A percentile compares a stretch with the other conserved stretches of the same genome.
Evolutionary conservation across 1,139 yeast species (phyloP).

Genomic region (Scheffersomyces titani): DNA sequence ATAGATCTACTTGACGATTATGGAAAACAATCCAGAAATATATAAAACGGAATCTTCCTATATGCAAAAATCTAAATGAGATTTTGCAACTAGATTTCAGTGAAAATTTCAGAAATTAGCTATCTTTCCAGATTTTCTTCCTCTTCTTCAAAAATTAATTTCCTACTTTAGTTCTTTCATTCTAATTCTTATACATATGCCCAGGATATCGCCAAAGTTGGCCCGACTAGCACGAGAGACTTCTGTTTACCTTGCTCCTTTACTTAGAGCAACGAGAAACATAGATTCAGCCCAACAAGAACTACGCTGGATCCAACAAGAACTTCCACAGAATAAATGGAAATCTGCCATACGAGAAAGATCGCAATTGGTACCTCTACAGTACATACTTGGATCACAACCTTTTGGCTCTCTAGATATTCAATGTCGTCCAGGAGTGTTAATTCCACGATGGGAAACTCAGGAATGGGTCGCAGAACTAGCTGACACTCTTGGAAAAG

Average conservation of each 20-base stretch:
- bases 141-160: too few species aligned
- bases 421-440: conserved; percentile 60
- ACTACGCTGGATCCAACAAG: conserved; percentile 42
- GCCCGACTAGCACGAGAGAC: conserved; percentile 27
- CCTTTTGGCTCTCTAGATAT: conserved; percentile 79
- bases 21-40: too few species aligned
- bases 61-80: too few species aligned
- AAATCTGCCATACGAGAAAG: conserved; percentile 37
- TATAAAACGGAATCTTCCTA: too few species aligned
- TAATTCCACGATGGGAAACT: conserved; percentile 95
- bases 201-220: conserved; percentile 31
- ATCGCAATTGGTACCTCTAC: conserved; percentile 62
- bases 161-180: background rate
- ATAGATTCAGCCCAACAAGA: conserved; percentile 37
- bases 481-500: conserved; percentile 11
- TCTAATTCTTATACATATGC: conserved; percentile 18
- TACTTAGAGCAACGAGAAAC: conserved; percentile 31
- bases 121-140: too few species aligned
- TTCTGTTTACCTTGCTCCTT: conserved; percentile 33
- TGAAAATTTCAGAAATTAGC: too few species aligned
- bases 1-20: too few species aligned
- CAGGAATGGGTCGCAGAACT: conserved; percentile 79
- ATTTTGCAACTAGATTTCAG: too few species aligned
- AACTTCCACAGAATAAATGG: conserved; percentile 41
- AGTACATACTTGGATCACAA: conserved; percentile 80